Conservation (phyloP, 2,329 filamentous ascomycete species). For the Elsinoe necatrix region DNA sequence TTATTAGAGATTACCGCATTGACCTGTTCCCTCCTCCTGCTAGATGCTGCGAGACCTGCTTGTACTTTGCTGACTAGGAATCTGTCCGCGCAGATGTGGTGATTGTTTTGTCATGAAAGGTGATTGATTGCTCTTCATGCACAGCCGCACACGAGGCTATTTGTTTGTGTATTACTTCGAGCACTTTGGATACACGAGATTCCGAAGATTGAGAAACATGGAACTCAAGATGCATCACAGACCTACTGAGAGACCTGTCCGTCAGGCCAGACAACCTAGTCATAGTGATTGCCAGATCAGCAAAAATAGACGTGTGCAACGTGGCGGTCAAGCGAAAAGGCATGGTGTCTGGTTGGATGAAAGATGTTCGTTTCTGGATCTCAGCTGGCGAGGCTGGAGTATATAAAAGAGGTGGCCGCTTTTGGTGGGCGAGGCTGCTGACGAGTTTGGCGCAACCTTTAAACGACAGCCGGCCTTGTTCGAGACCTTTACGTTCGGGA, state of each 20-base stretch:
- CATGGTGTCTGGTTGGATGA: conserved; percentile 1
- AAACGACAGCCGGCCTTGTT: background rate
- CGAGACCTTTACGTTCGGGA: background rate
- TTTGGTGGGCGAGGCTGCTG: conserved; percentile 4
- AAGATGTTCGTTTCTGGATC: background rate
- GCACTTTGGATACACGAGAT: background rate
- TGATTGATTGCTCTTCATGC: background rate
- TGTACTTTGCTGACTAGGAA: background rate
- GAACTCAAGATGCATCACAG: background rate
- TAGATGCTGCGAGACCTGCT: background rate
- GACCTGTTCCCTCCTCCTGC: background rate
- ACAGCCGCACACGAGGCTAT: conserved; percentile 3
- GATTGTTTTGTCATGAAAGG: background rate
- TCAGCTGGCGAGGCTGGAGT: conserved; percentile 10
- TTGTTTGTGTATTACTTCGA: background rate
- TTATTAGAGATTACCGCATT: background rate
- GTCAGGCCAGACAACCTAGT: background rate
- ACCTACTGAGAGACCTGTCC: background rate
- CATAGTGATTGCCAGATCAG: background rate
- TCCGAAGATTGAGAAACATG: background rate
- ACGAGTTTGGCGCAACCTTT: background rate
- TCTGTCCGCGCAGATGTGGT: background rate
- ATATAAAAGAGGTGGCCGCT: conserved; percentile 9
- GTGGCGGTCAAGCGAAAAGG: background rate
- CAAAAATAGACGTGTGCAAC: conserved; percentile 12